phyloP scores from a whole-genome alignment of 2,329 filamentous ascomycete genomes.

The Sodiomyces alkalinus region DNA sequence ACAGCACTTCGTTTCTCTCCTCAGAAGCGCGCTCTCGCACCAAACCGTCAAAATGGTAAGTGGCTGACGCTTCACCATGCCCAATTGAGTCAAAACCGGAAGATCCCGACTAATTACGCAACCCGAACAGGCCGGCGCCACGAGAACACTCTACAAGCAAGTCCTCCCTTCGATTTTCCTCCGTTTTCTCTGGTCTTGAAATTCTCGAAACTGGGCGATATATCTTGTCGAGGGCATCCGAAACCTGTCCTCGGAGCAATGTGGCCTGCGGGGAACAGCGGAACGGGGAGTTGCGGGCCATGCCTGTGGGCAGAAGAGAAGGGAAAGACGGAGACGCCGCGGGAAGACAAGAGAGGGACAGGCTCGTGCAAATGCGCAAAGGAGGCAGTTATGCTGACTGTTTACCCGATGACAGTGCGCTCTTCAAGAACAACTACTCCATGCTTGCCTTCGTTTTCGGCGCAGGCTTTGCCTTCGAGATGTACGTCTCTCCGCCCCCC shows the following conservation, averaged over 20 bases:
- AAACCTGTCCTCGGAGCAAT: no score
- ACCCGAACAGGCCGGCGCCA: slow-evolving; percentile 18
- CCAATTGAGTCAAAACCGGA: no score
- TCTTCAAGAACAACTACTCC: slow-evolving; percentile 76
- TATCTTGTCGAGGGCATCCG: no score
- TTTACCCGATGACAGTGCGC: slow-evolving; percentile 2
- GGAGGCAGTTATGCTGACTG: slow-evolving; percentile 1
- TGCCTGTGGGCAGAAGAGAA: no score
- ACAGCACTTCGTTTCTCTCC: slow-evolving; percentile 4
- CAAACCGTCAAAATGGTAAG: slow-evolving; percentile 21
- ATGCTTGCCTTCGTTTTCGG: slow-evolving; percentile 81
- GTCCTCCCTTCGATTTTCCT: slow-evolving; percentile 10
- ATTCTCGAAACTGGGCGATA: no score
- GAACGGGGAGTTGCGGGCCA: no score
- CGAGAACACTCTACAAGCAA: slow-evolving; percentile 23
- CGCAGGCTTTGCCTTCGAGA: slow-evolving; percentile 78
- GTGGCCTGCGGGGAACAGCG: no score
- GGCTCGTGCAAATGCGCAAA: no score
- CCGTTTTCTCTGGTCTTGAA: neutral
- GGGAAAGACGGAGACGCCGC: no score
- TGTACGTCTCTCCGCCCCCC: slow-evolving; percentile 45
- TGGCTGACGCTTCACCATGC: neutral
- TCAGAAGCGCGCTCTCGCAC: slow-evolving; percentile 4
- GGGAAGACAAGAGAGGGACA: no score
- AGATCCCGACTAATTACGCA: slow-evolving; percentile 22